These are phyloP conservation scores for Yamadazyma paraphyllophila DNA, from an alignment of 805 yeast genomes.

Conservation along the genomic window DNA sequence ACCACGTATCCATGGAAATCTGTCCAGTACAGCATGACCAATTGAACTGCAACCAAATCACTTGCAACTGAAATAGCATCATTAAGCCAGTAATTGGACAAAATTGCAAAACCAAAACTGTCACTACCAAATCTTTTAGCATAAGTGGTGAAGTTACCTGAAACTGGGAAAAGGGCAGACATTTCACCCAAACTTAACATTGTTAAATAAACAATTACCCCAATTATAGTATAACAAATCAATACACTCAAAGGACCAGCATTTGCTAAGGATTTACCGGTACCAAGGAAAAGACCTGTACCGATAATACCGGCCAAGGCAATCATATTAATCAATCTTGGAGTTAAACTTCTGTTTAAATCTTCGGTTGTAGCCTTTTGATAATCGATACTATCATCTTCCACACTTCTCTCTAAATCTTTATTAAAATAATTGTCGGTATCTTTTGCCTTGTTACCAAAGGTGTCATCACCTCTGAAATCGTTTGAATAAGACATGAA, in stretches of 20 bases:
- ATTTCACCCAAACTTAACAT: slow-evolving; percentile 57
- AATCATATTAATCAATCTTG: slow-evolving; percentile 34
- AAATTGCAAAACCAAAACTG: slow-evolving; percentile 51
- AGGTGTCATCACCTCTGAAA: not conserved
- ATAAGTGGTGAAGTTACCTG: slow-evolving; percentile 53
- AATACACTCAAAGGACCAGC: slow-evolving; percentile 37
- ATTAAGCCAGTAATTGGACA: slow-evolving; percentile 51
- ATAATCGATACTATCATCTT: not conserved
- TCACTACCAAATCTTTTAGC: slow-evolving; percentile 50
- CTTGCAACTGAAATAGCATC: slow-evolving; percentile 49
- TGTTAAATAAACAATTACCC: slow-evolving; percentile 49
- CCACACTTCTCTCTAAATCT: slow-evolving; percentile 6
- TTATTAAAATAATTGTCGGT: not conserved
- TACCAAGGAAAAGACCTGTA: slow-evolving; percentile 33
- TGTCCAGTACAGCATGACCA: slow-evolving; percentile 48
- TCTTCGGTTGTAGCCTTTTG: slow-evolving; percentile 16
- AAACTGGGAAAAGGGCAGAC: slow-evolving; percentile 53
- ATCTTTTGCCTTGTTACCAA: not conserved
- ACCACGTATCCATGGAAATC: slow-evolving; percentile 50
- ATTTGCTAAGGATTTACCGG: slow-evolving; percentile 27
- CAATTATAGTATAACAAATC: slow-evolving; percentile 34
- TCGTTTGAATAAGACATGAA: not conserved
- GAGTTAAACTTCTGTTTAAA: slow-evolving; percentile 21
- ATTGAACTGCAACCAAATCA: slow-evolving; percentile 47
- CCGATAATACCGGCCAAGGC: slow-evolving; percentile 39